Percentiles rank a stretch among this genome's conserved stretches.
Conservation (phyloP, 106 monocot species). For the Posidonia australis region DNA sequence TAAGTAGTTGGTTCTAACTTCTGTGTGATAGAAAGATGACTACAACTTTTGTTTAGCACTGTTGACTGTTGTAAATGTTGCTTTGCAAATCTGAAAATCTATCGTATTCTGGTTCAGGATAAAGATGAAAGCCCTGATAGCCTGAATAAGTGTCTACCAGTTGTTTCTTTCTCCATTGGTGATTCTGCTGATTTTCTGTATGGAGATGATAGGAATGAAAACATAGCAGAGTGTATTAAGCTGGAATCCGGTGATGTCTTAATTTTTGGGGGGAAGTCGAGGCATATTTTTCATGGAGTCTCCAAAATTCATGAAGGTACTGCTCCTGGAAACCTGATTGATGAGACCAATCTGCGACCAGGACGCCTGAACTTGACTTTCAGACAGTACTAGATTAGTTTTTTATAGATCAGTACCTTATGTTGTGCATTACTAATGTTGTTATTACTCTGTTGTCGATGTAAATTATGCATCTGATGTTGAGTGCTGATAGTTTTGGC, state of each 20-base stretch:
- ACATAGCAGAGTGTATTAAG: constrained; percentile 22
- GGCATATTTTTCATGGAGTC: constrained; percentile 52
- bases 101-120: constrained; percentile 26
- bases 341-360: constrained; percentile 28
- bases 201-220: constrained; percentile 22
- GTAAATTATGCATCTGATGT: too few species aligned
- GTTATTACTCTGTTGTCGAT: too few species aligned
- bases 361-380: constrained; percentile 61
- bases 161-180: constrained; percentile 63
- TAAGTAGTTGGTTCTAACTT: too few species aligned
- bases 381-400: constrained; percentile 33
- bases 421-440: too few species aligned
- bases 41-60: too few species aligned
- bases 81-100: background rate
- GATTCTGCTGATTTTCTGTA: constrained; percentile 52
- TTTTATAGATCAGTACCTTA: too few species aligned
- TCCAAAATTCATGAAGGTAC: constrained; percentile 19
- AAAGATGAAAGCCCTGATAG: constrained; percentile 44
- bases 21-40: too few species aligned
- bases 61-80: too few species aligned
- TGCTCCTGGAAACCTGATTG: constrained; percentile 23
- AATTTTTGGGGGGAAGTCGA: constrained; percentile 53
- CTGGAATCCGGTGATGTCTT: constrained; percentile 62
- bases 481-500: too few species aligned
- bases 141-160: constrained; percentile 35